Evolutionary conservation across 257 asterid genomes (phyloP).

Genomic region (Solanum infundibuliforme): DNA sequence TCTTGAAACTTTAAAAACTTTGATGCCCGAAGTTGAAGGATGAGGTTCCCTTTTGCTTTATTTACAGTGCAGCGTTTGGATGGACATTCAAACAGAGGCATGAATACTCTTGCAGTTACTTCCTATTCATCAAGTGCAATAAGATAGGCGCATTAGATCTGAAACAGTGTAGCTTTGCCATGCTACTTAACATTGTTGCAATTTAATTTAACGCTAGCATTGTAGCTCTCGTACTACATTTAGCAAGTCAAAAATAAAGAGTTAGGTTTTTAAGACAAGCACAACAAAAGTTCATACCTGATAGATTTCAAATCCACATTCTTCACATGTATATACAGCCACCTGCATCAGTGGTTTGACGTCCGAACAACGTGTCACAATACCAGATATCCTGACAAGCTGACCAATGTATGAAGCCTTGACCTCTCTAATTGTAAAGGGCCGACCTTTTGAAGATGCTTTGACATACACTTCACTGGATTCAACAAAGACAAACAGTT

Average conservation of each 20-base stretch:
- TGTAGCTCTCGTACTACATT: not conserved
- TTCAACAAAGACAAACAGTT: slow-evolving; percentile 16
- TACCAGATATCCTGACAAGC: slow-evolving; percentile 85
- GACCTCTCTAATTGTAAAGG: slow-evolving; percentile 92
- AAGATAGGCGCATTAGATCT: not conserved
- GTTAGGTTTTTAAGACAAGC: not conserved
- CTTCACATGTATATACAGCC: slow-evolving; percentile 96
- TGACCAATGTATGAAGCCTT: slow-evolving; percentile 90
- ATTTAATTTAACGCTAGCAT: not conserved
- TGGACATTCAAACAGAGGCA: slow-evolving; percentile 94
- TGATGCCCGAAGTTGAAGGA: slow-evolving; percentile 88
- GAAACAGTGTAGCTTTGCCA: not conserved
- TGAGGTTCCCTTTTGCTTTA: slow-evolving; percentile 74
- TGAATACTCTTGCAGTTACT: slow-evolving; percentile 78
- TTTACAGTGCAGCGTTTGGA: slow-evolving; percentile 56
- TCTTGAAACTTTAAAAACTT: slow-evolving; percentile 92
- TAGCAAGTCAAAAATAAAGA: not conserved
- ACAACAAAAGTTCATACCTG: slow-evolving; percentile 40
- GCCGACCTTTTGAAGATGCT: slow-evolving; percentile 77
- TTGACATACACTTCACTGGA: slow-evolving; percentile 82
- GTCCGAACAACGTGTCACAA: slow-evolving; percentile 92
- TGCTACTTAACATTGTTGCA: not conserved
- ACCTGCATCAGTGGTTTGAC: slow-evolving; percentile 98
- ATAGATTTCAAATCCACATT: slow-evolving; percentile 94
- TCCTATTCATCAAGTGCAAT: slow-evolving; percentile 38